These are phyloP conservation scores for Brachypodium distachyon DNA, from an alignment of 202 grass and related monocot species.

Conservation along the genomic window DNA sequence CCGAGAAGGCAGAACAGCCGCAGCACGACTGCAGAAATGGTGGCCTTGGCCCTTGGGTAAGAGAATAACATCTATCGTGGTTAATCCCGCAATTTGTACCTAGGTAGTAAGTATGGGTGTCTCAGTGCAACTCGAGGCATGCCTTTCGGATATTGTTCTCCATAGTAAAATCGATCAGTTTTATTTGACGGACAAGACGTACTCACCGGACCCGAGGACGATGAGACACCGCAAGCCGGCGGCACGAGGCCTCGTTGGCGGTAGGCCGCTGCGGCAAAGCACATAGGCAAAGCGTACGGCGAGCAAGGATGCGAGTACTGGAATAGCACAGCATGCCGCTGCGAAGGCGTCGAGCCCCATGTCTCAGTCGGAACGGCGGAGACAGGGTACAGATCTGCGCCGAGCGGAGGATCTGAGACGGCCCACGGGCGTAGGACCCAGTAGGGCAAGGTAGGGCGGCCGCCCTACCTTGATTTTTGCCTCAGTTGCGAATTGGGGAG, in stretches of 20 bases:
- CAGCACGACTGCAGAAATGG: background rate
- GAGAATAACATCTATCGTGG: background rate
- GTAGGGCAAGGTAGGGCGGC: too few relatives aligned
- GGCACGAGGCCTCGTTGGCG: background rate
- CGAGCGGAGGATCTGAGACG: too few relatives aligned
- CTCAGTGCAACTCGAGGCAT: background rate
- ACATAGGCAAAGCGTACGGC: slow-evolving; percentile 46
- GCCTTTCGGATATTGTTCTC: background rate
- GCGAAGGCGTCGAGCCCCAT: slow-evolving; percentile 27
- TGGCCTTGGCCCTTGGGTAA: background rate
- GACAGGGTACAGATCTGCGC: background rate
- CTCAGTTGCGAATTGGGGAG: too few relatives aligned
- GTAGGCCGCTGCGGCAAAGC: slow-evolving; percentile 43
- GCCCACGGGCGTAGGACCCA: too few relatives aligned
- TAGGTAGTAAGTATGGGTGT: background rate
- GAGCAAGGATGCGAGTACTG: slow-evolving; percentile 46
- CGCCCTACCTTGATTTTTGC: too few relatives aligned
- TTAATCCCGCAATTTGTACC: background rate
- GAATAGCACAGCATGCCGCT: slow-evolving; percentile 20
- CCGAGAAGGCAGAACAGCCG: background rate
- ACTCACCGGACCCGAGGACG: slow-evolving; percentile 72
- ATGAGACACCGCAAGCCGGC: slow-evolving; percentile 48
- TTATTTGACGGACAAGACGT: background rate
- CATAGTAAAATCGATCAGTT: background rate
- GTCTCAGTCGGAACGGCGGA: background rate